Percentiles rank a stretch among this genome's conserved stretches.
phyloP scores from a whole-genome alignment of 2,329 filamentous ascomycete species.

The Fusarium sambucinum region DNA sequence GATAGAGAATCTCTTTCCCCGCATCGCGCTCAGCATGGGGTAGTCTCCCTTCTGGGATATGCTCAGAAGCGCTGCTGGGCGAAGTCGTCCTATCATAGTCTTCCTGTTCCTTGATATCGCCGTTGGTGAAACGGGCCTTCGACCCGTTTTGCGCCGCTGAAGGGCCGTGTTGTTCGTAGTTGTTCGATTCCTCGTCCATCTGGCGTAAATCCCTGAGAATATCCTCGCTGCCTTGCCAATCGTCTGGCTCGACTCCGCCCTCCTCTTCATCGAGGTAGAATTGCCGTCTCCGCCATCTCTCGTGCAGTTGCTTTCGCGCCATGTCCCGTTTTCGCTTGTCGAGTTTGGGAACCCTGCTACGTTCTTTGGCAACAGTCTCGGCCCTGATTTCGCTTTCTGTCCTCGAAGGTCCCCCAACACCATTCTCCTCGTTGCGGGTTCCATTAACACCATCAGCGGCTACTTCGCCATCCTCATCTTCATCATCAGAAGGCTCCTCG shows the following conservation, averaged over 20 bases:
- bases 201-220: conserved; percentile 57
- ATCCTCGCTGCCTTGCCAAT: conserved; percentile 73
- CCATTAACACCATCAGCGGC: conserved; percentile 44
- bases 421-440: conserved; percentile 43
- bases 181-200: conserved; percentile 59
- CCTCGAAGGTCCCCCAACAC: conserved; percentile 50
- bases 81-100: conserved; percentile 79
- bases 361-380: conserved; percentile 53
- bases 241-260: conserved; percentile 72
- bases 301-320: conserved; percentile 68
- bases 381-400: conserved; percentile 59
- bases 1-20: conserved; percentile 89
- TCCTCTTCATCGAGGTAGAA: conserved; percentile 92
- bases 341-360: conserved; percentile 54
- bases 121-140: conserved; percentile 82
- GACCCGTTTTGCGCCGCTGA: conserved; percentile 79
- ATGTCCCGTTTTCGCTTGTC: conserved; percentile 57
- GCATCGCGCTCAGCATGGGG: conserved; percentile 84
- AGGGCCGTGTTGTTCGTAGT: conserved; percentile 56
- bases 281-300: conserved; percentile 80
- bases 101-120: conserved; percentile 75
- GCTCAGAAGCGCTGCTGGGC: conserved; percentile 77
- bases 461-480: conserved; percentile 44
- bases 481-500: conserved; percentile 48
- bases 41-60: conserved; percentile 83